These are phyloP conservation scores for Cadophora sp. DNA, from an alignment of 2,329 filamentous ascomycete species.

Conservation along the genomic window DNA sequence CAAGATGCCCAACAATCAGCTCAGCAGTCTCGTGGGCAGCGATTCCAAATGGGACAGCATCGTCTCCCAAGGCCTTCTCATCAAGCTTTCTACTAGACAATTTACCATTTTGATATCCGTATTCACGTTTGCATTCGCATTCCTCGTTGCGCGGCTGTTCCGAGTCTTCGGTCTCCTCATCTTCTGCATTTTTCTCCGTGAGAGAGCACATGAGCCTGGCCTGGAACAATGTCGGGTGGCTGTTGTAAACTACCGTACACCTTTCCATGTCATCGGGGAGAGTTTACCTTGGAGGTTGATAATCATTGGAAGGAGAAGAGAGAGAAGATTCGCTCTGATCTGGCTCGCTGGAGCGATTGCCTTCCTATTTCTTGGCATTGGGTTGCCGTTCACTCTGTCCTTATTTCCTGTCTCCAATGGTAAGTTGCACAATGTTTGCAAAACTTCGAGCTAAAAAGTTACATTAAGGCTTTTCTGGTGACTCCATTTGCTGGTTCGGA, in stretches of 20 bases:
- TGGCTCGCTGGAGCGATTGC: not conserved
- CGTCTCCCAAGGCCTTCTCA: not conserved
- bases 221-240: slow-evolving; percentile 8
- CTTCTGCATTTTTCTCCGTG: not conserved
- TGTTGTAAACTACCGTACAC: slow-evolving; percentile 3
- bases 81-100: not conserved
- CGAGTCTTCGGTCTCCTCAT: not conserved
- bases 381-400: not conserved
- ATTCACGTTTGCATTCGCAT: not conserved
- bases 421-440: not conserved
- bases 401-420: slow-evolving; percentile 1
- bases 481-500: not conserved
- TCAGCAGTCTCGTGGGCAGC: not conserved
- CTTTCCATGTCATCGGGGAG: slow-evolving; percentile 1
- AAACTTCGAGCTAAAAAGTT: not conserved
- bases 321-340: not conserved
- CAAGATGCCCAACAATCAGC: not conserved
- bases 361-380: not conserved
- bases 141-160: slow-evolving; percentile 5
- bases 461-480: not conserved
- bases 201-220: not conserved
- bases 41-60: slow-evolving; percentile 9
- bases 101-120: not conserved
- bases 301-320: not conserved
- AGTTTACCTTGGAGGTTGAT: not conserved